phyloP scores from a whole-genome alignment of 2,329 filamentous ascomycete species.

The Harringtonia aguacate region DNA sequence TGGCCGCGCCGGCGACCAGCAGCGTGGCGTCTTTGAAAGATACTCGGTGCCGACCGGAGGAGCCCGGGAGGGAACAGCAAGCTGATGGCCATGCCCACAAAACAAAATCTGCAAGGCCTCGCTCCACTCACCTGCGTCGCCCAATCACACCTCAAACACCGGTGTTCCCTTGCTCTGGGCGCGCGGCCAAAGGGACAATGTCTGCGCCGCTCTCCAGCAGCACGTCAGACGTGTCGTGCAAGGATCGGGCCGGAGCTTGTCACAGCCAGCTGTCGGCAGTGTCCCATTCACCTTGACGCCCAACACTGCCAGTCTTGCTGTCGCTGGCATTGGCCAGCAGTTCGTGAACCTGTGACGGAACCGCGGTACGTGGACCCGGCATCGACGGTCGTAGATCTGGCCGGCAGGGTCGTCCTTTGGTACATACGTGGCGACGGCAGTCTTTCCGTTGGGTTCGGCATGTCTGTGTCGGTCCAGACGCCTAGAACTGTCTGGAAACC shows the following conservation, averaged over 20 bases:
- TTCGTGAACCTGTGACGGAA: slow-evolving; percentile 4
- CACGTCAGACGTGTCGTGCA: slow-evolving; percentile 7
- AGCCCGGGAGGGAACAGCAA: slow-evolving; percentile 5
- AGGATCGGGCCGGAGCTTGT: slow-evolving; percentile 10
- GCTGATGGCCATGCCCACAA: slow-evolving; percentile 4
- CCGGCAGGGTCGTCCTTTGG: slow-evolving; percentile 8
- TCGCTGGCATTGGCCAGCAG: slow-evolving; percentile 6
- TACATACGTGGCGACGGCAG: slow-evolving; percentile 1
- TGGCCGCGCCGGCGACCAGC: slow-evolving; percentile 2
- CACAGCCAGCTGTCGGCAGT: slow-evolving; percentile 9
- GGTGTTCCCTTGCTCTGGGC: no score
- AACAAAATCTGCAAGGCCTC: slow-evolving; percentile 7
- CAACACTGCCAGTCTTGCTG: slow-evolving; percentile 1
- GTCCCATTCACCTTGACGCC: slow-evolving; percentile 8
- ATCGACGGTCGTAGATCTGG: slow-evolving; percentile 9
- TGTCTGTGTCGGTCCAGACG: slow-evolving; percentile 7
- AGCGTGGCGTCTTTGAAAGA: slow-evolving; percentile 4
- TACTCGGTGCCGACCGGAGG: slow-evolving; percentile 4
- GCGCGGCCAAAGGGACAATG: slow-evolving; percentile 6
- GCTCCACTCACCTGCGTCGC: slow-evolving; percentile 7
- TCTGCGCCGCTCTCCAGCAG: slow-evolving; percentile 5
- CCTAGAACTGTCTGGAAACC: slow-evolving; percentile 7
- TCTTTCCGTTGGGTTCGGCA: slow-evolving; percentile 7
- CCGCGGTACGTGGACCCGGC: slow-evolving; percentile 9
- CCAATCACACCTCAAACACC: no score